Conservation (phyloP, 306 rosid genomes). For the Prunus kanzakura region DNA sequence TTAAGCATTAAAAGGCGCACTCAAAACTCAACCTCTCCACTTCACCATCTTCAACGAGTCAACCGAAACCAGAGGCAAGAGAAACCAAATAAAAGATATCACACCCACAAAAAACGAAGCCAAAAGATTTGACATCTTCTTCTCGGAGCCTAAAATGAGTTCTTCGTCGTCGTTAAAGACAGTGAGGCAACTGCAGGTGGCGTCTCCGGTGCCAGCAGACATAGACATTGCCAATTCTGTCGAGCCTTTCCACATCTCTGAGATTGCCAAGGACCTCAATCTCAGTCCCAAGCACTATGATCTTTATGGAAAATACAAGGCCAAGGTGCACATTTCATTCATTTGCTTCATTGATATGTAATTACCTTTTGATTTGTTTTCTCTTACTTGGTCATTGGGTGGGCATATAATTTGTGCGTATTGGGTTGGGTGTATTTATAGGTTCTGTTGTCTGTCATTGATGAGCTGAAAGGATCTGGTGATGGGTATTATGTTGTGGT, state of each 20-base stretch:
- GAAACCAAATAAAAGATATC: neutral
- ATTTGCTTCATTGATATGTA: neutral
- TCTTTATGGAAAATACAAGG: conserved; percentile 91
- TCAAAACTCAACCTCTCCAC: neutral
- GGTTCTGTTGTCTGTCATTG: too few species aligned
- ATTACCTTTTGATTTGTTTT: too few species aligned
- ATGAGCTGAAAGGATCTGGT: too few species aligned
- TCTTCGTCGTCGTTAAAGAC: conserved; percentile 34
- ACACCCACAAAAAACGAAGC: too few species aligned
- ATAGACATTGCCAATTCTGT: conserved; percentile 86
- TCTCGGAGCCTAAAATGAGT: conserved; percentile 41
- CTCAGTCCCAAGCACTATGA: conserved; percentile 78
- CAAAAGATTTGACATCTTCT: too few species aligned
- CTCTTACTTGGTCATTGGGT: too few species aligned
- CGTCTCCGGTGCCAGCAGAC: conserved; percentile 92
- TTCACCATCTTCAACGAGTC: neutral
- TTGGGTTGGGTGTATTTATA: too few species aligned
- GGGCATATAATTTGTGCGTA: too few species aligned
- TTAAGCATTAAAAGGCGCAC: neutral
- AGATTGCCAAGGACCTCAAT: conserved; percentile 70
- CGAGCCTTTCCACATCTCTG: conserved; percentile 73
- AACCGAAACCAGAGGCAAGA: neutral
- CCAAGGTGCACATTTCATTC: conserved; percentile 48
- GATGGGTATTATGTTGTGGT: too few species aligned
- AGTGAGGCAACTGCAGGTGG: conserved; percentile 67